Base-by-base conservation (phyloP, 2,329 filamentous ascomycete genomes). In the Colletotrichum cereale region DNA sequence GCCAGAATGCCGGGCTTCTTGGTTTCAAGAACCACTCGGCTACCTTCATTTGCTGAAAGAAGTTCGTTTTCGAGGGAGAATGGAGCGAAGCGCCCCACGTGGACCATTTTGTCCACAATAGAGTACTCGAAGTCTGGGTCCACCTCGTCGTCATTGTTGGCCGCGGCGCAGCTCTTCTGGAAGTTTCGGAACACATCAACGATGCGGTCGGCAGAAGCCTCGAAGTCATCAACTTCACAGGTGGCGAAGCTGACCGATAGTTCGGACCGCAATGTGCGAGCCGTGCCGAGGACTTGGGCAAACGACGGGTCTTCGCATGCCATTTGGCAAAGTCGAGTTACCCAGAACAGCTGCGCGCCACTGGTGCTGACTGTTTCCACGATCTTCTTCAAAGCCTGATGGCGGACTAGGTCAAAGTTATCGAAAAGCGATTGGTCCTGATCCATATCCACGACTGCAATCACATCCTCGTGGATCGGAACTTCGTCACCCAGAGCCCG, bases 181-280 rank as follows among this genome's bases (percentile, higher is more conserved):
- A 66, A 56, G 3, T 58, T 34, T 14, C 14, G 24, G 29, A 60
- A 61, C 0, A 58, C 40, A 18, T 34, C 53, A 4, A 16, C 26
- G 26, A 66, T 47, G n/a, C 26, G 18, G 24, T 29, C 55, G 10
- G 26, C 18, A 1, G 62, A 66, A 12, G 21, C 4, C 12, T 34
- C 5, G 4, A 73, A 48, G 7, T 74, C 61, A 5, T 78, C 74
- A 2, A 81, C 74, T 63, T 82, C 80, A 12, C 78, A 75, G 0
- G 79, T 81, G 31, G 76, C 74, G 44, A 82, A 75, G 8, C 74
- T 64, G 1, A 79, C 42, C 0, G 58, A 57, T 34, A 75, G 60
- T 73, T 82, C 80, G 5, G 70, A 73, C 24, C 79, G 77, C 6
- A 81, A 67, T 0, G 76, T 76, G 1, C 80, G 73, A 2, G 76